Evolutionary conservation across 345 rosid genomes (phyloP), one percentile per base, ranked within the genome.

Genomic region (Mallotus nudiflorus): DNA sequence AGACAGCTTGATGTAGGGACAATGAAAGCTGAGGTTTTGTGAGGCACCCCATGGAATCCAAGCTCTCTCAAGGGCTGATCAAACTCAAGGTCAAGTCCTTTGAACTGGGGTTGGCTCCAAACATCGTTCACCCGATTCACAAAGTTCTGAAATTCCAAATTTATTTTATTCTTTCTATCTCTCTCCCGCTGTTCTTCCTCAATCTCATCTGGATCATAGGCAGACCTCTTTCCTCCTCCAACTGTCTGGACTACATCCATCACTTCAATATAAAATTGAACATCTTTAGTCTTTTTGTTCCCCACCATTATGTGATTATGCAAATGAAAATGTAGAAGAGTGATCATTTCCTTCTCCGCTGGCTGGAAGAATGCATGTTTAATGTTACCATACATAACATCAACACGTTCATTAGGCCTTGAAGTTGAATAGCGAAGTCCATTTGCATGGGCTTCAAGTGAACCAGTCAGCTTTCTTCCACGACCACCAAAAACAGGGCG

Each of bases 221-320:
- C 92, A 65, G 99, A 92, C 74, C 97, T 85, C 84, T 87, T 92
- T 18, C 87, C 89, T 74, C 99, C 97, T 44, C 97, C 99, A 61
- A 95, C 52, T 19, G 93, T 87, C 82, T 89, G 97, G 7, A 92
- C 97, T 71, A 82, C 85, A 73, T 92, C 99, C 89, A 95, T 92
- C 68, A 95, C 99, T 78, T 95, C 97, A 68, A 92, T 82, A 68
- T 82, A 92, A 76, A 92, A 92, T 62, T 95, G 99, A 51, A 92
- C 93, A 78, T 95, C 99, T 78, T 92, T 95, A 39, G 99, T 89
- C 81, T 90, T 95, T 75, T 87, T 88, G 82, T 78, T 95, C 63
- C 93, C 99, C 37, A 95, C 96, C 99, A 95, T 92, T 37, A 92
- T 92, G 85, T 95, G 99, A 69, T 95, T 86, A 82, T 95, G 92